phyloP scores from a whole-genome alignment of 2,329 filamentous ascomycete genomes.

The Hypoxylon sp. region DNA sequence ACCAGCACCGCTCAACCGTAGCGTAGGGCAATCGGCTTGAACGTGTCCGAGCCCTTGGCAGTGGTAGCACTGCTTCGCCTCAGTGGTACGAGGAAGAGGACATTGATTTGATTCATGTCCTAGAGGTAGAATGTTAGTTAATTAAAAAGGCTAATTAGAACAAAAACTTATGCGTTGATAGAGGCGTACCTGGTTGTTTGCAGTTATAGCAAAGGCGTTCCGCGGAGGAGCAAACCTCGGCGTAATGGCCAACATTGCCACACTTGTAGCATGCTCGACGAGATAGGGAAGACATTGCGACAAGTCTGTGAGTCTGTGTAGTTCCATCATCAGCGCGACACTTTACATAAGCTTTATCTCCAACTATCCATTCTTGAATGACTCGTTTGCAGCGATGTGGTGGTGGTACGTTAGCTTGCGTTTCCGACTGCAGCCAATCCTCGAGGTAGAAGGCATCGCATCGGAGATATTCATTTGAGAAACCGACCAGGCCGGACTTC shows the following conservation, averaged over 20 bases:
- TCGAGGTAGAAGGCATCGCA: constrained; percentile 54
- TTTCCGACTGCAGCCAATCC: constrained; percentile 52
- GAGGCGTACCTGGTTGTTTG: constrained; percentile 82
- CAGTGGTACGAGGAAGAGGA: constrained; percentile 95
- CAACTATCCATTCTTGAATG: constrained; percentile 47
- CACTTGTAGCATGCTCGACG: constrained; percentile 88
- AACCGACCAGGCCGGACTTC: constrained; percentile 1
- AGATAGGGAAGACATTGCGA: constrained; percentile 82
- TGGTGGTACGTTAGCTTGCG: constrained; percentile 49
- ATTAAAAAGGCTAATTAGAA: constrained; percentile 3
- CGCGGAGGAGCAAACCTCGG: constrained; percentile 95
- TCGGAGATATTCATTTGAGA: constrained; percentile 12
- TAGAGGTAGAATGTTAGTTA: constrained; percentile 53
- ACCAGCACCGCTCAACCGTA: constrained; percentile 87
- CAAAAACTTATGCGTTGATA: constrained; percentile 3
- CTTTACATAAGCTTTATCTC: constrained; percentile 52
- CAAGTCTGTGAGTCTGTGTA: constrained; percentile 48
- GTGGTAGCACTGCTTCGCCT: constrained; percentile 99
- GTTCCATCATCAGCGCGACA: constrained; percentile 57
- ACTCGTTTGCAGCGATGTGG: constrained; percentile 56
- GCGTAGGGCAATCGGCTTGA: constrained; percentile 97
- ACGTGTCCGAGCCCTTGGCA: constrained; percentile 99
- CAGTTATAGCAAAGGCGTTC: constrained; percentile 99
- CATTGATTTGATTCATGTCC: constrained; percentile 98
- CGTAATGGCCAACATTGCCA: constrained; percentile 85